Conservation (phyloP, 176 grass and related monocot genomes). For the Oryza glaberrima region DNA sequence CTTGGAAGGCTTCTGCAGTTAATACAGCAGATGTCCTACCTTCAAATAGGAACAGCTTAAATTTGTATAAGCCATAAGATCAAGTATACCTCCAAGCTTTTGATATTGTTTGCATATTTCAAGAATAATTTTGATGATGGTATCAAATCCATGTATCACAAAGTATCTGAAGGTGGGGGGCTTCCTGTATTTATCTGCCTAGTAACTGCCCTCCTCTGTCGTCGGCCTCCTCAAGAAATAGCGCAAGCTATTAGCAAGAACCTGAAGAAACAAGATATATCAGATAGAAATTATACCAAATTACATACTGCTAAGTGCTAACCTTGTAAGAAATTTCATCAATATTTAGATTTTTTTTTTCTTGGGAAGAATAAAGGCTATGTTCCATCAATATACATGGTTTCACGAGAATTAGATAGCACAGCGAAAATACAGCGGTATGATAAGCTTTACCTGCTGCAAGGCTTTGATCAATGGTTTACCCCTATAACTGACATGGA, state of each 20-base stretch:
- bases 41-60: constrained; percentile 26
- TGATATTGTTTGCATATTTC: background rate
- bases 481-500: constrained; percentile 90
- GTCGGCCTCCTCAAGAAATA: constrained; percentile 96
- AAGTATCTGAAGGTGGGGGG: background rate
- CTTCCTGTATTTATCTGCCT: constrained; percentile 33
- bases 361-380: background rate
- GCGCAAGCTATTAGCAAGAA: constrained; percentile 91
- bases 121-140: constrained; percentile 22
- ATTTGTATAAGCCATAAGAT: constrained; percentile 25
- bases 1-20: constrained; percentile 17
- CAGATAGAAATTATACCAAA: background rate
- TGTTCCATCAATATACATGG: background rate
- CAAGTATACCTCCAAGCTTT: constrained; percentile 35
- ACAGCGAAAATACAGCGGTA: background rate
- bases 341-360: background rate
- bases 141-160: constrained; percentile 6
- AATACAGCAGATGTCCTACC: constrained; percentile 26
- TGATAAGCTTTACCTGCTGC: constrained; percentile 62
- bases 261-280: constrained; percentile 53
- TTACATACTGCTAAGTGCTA: too few species aligned
- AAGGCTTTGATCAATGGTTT: constrained; percentile 65
- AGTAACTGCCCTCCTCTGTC: constrained; percentile 86
- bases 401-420: background rate
- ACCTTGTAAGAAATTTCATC: background rate